Percentiles rank a stretch among this genome's conserved stretches.
Evolutionary conservation across 768 basidiomycete species (phyloP).

Genomic region (Cystobasidium ongulense): DNA sequence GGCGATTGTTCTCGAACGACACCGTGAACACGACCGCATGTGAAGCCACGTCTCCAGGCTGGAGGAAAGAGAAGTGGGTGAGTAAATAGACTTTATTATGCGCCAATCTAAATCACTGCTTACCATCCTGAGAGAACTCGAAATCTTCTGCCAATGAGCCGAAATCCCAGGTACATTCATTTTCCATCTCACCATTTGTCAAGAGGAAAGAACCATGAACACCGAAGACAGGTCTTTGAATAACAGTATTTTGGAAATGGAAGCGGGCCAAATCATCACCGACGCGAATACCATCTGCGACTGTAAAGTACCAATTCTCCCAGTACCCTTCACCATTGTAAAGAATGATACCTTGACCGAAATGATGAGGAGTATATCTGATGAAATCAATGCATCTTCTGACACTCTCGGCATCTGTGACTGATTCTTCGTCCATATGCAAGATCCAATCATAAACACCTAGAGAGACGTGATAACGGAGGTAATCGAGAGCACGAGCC

Average conservation of each 20-base stretch:
- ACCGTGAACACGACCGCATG: constrained; percentile 43
- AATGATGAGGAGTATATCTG: constrained; percentile 44
- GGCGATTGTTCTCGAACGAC: constrained; percentile 44
- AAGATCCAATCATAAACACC: constrained; percentile 44
- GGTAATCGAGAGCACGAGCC: constrained; percentile 45
- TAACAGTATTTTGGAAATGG: constrained; percentile 44
- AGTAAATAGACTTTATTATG: background rate
- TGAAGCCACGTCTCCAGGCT: constrained; percentile 44
- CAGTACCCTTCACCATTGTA: constrained; percentile 43
- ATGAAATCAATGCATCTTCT: constrained; percentile 43
- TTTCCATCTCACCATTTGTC: constrained; percentile 44
- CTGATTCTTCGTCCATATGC: constrained; percentile 45
- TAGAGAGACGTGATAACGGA: constrained; percentile 44
- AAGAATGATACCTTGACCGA: constrained; percentile 44
- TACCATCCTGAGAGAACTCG: constrained; percentile 44
- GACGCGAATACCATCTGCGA: constrained; percentile 44
- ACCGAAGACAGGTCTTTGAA: constrained; percentile 42
- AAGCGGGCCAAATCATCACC: constrained; percentile 44
- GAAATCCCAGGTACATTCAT: constrained; percentile 45
- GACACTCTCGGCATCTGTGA: constrained; percentile 43
- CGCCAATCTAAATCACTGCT: background rate
- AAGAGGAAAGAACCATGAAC: constrained; percentile 45
- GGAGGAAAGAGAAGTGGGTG: background rate
- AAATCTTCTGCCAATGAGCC: constrained; percentile 45
- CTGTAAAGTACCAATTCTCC: constrained; percentile 45